Conservation (phyloP, 768 basidiomycete species). For the Pulveroboletus ravenelii region DNA sequence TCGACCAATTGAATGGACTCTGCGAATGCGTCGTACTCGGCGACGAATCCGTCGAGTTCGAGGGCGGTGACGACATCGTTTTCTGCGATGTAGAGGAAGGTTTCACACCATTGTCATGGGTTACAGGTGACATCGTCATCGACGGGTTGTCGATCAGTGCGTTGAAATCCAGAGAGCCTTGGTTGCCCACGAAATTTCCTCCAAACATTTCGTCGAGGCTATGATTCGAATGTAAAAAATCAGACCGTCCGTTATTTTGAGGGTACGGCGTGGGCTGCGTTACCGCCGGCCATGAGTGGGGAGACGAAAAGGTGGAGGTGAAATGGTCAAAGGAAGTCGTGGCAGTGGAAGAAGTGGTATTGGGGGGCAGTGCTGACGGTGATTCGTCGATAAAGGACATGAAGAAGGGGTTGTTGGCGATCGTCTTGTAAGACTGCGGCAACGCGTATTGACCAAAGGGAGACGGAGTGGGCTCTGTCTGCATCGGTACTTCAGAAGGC, state of each 20-base stretch:
- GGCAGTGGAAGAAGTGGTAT: constrained; percentile 14
- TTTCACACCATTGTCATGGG: constrained; percentile 36
- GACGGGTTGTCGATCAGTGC: constrained; percentile 31
- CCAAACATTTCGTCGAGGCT: constrained; percentile 46
- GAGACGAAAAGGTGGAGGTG: constrained; percentile 41
- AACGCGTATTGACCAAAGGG: constrained; percentile 47
- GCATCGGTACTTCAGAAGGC: constrained; percentile 52
- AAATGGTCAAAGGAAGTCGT: constrained; percentile 34
- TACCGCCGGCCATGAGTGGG: constrained; percentile 22
- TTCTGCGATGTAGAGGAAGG: constrained; percentile 13
- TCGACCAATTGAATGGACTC: constrained; percentile 28
- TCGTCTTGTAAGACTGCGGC: constrained; percentile 60
- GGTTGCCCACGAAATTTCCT: constrained; percentile 32
- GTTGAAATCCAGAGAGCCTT: constrained; percentile 32
- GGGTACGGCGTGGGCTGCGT: constrained; percentile 15
- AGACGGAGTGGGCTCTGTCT: constrained; percentile 47
- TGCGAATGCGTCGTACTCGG: constrained; percentile 22
- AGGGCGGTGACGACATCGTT: constrained; percentile 9
- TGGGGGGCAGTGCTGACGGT: constrained; percentile 19
- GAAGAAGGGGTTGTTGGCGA: constrained; percentile 80
- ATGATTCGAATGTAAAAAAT: constrained; percentile 24
- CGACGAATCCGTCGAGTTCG: constrained; percentile 24
- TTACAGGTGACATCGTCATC: constrained; percentile 38
- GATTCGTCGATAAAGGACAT: constrained; percentile 72
- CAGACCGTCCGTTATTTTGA: constrained; percentile 18